phyloP scores from a whole-genome alignment of 2,329 filamentous ascomycete genomes.

The Aphanocladium album region DNA sequence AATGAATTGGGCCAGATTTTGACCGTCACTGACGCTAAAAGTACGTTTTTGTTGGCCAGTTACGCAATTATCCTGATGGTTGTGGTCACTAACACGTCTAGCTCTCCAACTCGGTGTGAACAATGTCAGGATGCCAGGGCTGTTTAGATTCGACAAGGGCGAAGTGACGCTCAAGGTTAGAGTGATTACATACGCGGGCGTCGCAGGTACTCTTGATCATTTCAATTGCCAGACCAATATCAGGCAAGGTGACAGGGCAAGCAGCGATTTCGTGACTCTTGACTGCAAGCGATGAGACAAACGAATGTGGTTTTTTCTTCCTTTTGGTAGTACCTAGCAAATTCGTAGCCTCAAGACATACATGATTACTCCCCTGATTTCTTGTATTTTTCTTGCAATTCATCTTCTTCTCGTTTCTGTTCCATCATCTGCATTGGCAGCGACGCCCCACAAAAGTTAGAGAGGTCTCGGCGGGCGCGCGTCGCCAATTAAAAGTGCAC shows the following conservation, averaged over 20 bases:
- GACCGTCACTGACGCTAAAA: slow-evolving; percentile 4
- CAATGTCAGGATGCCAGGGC: not conserved
- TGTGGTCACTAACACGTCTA: not conserved
- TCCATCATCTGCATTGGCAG: not conserved
- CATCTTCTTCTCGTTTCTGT: not conserved
- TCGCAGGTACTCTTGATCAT: slow-evolving; percentile 4
- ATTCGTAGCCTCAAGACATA: no score
- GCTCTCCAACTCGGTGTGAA: slow-evolving; percentile 5
- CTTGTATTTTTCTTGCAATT: not conserved
- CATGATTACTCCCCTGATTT: not conserved
- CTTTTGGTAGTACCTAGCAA: no score
- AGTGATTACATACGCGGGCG: slow-evolving; percentile 6
- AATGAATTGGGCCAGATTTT: slow-evolving; percentile 3
- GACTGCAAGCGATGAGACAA: not conserved
- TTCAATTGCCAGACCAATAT: slow-evolving; percentile 5
- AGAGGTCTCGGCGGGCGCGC: not conserved
- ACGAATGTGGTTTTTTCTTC: not conserved
- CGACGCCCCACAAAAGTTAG: not conserved
- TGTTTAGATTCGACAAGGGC: not conserved
- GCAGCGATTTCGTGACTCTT: slow-evolving; percentile 3
- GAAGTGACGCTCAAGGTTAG: slow-evolving; percentile 1
- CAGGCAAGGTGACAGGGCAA: slow-evolving; percentile 7
- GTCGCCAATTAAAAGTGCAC: slow-evolving; percentile 7
- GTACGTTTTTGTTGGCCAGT: not conserved
- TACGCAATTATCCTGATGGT: not conserved